Conservation (phyloP, 1,284 basidiomycete species). For the Cutaneotrichosporon cyanovorans region DNA sequence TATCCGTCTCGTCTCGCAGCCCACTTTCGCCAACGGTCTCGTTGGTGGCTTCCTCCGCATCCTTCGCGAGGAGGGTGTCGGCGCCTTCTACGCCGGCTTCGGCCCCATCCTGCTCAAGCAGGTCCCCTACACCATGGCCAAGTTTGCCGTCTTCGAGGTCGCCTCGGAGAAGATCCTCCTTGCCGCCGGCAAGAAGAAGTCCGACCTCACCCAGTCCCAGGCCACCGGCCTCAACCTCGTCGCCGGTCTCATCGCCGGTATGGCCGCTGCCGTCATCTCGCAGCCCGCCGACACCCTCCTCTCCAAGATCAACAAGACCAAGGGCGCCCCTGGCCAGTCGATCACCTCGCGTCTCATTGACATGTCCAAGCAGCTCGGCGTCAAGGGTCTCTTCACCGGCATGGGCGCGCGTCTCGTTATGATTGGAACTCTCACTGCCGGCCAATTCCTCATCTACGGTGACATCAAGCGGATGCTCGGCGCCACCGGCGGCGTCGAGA, state of each 20-base stretch:
- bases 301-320: constrained; percentile 56
- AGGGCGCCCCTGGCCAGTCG: constrained; percentile 52
- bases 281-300: constrained; percentile 54
- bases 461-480: constrained; percentile 50
- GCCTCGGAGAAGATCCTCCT: constrained; percentile 49
- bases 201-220: constrained; percentile 43
- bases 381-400: constrained; percentile 52
- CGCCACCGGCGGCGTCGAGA: constrained; percentile 49
- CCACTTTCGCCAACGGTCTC: constrained; percentile 51
- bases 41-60: constrained; percentile 52
- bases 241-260: constrained; percentile 52
- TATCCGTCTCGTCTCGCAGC: constrained; percentile 54
- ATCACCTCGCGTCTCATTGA: constrained; percentile 49
- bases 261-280: constrained; percentile 55
- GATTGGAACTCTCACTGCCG: constrained; percentile 52
- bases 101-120: constrained; percentile 55
- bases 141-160: constrained; percentile 51
- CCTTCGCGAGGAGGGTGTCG: constrained; percentile 49
- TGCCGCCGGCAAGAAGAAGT: constrained; percentile 49
- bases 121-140: constrained; percentile 52
- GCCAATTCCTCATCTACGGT: constrained; percentile 50
- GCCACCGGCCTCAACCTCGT: constrained; percentile 46
- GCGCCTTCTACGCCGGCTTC: constrained; percentile 53
- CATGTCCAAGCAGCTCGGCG: constrained; percentile 49
- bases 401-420: constrained; percentile 46